Percentiles rank a stretch among this genome's conserved stretches.
Evolutionary conservation across 805 yeast species (phyloP).

Genomic region (Schizosaccharomyces cryophilus): DNA sequence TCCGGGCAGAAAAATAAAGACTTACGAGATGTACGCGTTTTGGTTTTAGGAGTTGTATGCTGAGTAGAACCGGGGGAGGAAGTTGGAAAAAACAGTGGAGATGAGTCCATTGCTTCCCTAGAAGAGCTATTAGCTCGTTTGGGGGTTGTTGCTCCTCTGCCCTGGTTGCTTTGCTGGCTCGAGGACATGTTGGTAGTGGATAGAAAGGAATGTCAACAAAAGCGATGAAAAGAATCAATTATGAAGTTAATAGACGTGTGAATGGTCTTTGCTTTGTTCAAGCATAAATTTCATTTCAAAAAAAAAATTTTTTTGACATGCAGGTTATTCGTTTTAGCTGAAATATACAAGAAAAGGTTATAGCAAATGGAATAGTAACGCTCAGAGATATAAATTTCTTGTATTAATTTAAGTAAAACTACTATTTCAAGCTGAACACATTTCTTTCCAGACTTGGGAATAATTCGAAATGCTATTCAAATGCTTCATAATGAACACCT

Average conservation of each 20-base stretch:
- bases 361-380: too few relatives aligned
- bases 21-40: background rate
- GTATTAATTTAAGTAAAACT: too few relatives aligned
- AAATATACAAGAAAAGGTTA: too few relatives aligned
- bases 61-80: background rate
- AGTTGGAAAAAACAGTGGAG: background rate
- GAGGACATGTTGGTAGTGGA: conserved; percentile 1
- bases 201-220: background rate
- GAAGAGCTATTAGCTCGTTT: background rate
- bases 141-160: background rate
- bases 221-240: background rate
- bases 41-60: background rate
- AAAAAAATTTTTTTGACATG: too few relatives aligned
- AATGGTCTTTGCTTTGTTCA: too few relatives aligned
- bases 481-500: too few relatives aligned
- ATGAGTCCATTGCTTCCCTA: background rate
- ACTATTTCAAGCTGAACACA: too few relatives aligned
- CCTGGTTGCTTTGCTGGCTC: background rate
- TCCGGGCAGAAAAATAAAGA: background rate
- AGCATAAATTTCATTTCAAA: too few relatives aligned
- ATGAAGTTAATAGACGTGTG: background rate
- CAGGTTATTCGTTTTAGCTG: too few relatives aligned
- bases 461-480: too few relatives aligned
- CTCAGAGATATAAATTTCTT: too few relatives aligned
- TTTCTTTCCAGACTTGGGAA: too few relatives aligned